Percentiles rank a stretch among this genome's conserved stretches.
Conservation (phyloP, 345 rosid genomes). For the Eucalyptus victrix region DNA sequence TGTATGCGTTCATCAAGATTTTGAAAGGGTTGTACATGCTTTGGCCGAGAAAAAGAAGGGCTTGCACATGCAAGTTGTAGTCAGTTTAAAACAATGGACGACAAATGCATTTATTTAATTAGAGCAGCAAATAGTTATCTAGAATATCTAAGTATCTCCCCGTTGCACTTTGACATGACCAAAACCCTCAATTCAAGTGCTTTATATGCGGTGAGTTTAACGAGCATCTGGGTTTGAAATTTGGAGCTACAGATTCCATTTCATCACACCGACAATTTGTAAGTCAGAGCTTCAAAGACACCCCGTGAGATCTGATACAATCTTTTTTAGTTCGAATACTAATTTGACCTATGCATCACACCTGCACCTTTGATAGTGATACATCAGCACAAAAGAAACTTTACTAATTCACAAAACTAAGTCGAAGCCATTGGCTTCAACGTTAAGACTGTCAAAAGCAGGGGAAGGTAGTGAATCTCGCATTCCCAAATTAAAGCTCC, state of each 20-base stretch:
- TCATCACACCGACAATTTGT: background rate
- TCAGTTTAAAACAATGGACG: background rate
- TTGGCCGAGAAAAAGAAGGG: background rate
- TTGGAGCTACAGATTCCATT: background rate
- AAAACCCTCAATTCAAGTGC: background rate
- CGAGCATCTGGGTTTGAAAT: background rate
- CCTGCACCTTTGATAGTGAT: background rate
- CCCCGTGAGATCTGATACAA: background rate
- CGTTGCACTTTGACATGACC: background rate
- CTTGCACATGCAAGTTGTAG: background rate
- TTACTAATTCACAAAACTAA: background rate
- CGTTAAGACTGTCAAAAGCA: background rate
- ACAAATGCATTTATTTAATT: background rate
- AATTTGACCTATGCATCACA: background rate
- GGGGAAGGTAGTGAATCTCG: background rate
- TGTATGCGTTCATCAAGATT: background rate
- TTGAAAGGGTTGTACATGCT: background rate
- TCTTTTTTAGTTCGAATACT: background rate
- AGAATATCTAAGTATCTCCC: background rate
- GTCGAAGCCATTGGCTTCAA: background rate
- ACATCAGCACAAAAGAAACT: background rate
- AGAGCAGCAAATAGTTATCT: background rate
- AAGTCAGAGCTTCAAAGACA: background rate
- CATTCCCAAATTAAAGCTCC: too few relatives aligned
- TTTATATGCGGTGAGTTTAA: background rate